Conservation (phyloP, 2,329 filamentous ascomycete species). For the Seiridium cupressi region DNA sequence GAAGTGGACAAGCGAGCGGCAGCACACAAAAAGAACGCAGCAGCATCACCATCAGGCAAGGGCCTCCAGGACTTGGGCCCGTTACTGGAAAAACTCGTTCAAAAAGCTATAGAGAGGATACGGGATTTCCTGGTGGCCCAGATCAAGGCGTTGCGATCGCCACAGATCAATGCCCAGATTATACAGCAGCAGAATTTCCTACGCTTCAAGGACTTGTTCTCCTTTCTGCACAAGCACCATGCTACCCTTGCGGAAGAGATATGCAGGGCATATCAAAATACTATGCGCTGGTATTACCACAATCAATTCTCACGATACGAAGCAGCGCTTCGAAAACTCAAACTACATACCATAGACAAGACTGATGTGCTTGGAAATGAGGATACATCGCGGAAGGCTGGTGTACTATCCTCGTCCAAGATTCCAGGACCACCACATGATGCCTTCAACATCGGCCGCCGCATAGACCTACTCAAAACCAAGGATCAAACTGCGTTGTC, state of each 20-base stretch:
- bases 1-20: slow-evolving; percentile 76
- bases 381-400: slow-evolving; percentile 63
- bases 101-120: slow-evolving; percentile 92
- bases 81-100: slow-evolving; percentile 77
- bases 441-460: slow-evolving; percentile 83
- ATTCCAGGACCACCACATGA: slow-evolving; percentile 67
- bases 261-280: slow-evolving; percentile 90
- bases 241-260: slow-evolving; percentile 85
- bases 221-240: slow-evolving; percentile 82
- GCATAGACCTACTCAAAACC: slow-evolving; percentile 77
- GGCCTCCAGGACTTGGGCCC: slow-evolving; percentile 82
- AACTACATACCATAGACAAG: slow-evolving; percentile 78
- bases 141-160: slow-evolving; percentile 89
- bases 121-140: slow-evolving; percentile 92
- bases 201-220: slow-evolving; percentile 82
- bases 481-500: slow-evolving; percentile 74
- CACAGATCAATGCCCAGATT: slow-evolving; percentile 95
- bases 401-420: slow-evolving; percentile 51
- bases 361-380: slow-evolving; percentile 82
- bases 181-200: slow-evolving; percentile 93
- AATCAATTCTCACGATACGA: slow-evolving; percentile 90
- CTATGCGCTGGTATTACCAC: slow-evolving; percentile 97
- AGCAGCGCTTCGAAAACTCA: slow-evolving; percentile 79
- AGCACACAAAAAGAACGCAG: slow-evolving; percentile 66
- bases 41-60: slow-evolving; percentile 63